Percentiles rank a stretch among this genome's conserved stretches.
These are phyloP conservation scores for Taiwanofungus camphoratus DNA, from an alignment of 1,284 basidiomycete species.

Conservation along the genomic window DNA sequence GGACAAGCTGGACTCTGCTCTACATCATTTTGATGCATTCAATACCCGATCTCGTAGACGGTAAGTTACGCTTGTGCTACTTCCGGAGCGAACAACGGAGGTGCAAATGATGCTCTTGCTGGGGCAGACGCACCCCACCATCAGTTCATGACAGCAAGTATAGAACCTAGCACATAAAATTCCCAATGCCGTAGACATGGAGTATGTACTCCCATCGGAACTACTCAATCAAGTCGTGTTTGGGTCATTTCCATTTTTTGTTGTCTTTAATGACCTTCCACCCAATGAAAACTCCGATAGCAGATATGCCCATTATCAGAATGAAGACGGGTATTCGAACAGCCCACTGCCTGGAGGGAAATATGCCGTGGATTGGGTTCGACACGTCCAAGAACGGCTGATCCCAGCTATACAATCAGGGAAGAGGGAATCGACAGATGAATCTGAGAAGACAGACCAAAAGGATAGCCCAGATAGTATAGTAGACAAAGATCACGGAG, in stretches of 20 bases:
- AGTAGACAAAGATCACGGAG: slow-evolving; percentile 78
- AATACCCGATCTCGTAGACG: too few species aligned
- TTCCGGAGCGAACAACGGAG: too few species aligned
- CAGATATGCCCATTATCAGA: slow-evolving; percentile 69
- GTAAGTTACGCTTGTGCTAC: too few species aligned
- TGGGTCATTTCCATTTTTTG: not conserved
- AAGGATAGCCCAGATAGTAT: slow-evolving; percentile 86
- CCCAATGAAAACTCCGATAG: not conserved
- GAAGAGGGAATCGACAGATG: not conserved
- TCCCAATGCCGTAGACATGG: not conserved
- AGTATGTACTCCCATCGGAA: not conserved
- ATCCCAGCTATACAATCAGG: not conserved
- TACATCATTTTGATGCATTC: too few species aligned
- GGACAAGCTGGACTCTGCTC: too few species aligned
- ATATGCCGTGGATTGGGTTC: slow-evolving; percentile 70
- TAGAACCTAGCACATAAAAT: too few species aligned
- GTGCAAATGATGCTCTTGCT: too few species aligned
- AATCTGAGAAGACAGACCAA: slow-evolving; percentile 49
- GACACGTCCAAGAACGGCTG: slow-evolving; percentile 82
- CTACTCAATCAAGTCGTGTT: not conserved
- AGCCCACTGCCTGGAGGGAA: slow-evolving; percentile 89
- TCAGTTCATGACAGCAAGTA: too few species aligned
- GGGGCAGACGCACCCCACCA: too few species aligned
- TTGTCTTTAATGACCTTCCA: slow-evolving; percentile 26
- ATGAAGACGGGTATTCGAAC: slow-evolving; percentile 80